Base-by-base conservation (phyloP, 2,329 filamentous ascomycete species). In the Fusarium sp. region DNA sequence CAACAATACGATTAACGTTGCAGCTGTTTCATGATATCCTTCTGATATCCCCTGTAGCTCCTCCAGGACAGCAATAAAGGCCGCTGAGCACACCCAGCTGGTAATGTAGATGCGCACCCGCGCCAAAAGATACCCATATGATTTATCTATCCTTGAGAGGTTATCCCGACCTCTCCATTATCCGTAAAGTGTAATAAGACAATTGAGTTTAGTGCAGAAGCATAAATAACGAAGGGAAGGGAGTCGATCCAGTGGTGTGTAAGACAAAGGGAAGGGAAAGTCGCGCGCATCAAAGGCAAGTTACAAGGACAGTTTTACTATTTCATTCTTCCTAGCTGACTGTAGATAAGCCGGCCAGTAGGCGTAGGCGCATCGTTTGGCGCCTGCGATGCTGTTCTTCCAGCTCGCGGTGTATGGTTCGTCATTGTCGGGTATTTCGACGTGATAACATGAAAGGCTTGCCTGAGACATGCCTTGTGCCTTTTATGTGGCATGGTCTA, bases 181-280 rank as follows among this genome's bases (percentile, higher is more conserved):
- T 76, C 72, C 73, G 54, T 75, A 72, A 74, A 71, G 67, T 60
- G 29, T 75, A 73, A 29, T 73, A 73, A 75, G 60, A 75, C 73
- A 74, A 62, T 69, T 69, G 68, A 75, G 68, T 67, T 69, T 31
- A 50, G 65, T 65, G 68, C 68, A 71, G 66, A 74, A 64, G 69
- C 65, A 56, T 73, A 71, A 35, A 37, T 57, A 52, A 60, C 54
- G 52, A 62, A 39, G 61, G 74, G 62, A 70, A 39, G 61, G 74
- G 62, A 70, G 67, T 71, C 65, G 67, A 72, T 76, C 75, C 75
- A 74, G 77, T 63, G 56, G 70, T 68, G 72, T 63, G 72, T 63
- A 71, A 74, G 61, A 77, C 76, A 78, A 78, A 78, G 69, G 70
- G 76, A 78, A 39, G 18, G 37, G n/a, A 77, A 77, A n/a, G 60